Conservation (phyloP, 345 rosid species). For the Pseudoturritis turrita region DNA sequence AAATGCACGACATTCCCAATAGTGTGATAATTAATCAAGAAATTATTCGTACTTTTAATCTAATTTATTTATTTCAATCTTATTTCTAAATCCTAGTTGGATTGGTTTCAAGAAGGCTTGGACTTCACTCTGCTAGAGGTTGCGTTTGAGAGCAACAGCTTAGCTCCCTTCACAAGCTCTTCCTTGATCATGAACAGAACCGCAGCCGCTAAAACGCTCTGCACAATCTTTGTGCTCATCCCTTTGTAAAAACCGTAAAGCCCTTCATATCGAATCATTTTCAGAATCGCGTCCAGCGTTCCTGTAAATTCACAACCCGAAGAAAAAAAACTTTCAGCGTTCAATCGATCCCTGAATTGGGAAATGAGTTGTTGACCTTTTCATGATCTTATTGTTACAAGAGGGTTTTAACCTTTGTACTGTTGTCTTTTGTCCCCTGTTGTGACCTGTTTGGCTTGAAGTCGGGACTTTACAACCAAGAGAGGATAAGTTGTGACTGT, state of each 20-base stretch:
- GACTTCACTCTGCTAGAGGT: conserved; percentile 27
- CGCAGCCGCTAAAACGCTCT: conserved; percentile 92
- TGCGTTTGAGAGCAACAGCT: conserved; percentile 44
- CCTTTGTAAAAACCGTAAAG: conserved; percentile 85
- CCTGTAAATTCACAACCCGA: conserved; percentile 38
- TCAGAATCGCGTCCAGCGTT: conserved; percentile 73
- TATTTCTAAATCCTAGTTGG: conserved; percentile 13
- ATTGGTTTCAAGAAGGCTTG: conserved; percentile 21
- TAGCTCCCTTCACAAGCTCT: conserved; percentile 76
- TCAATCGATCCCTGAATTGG: background rate
- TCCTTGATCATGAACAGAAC: conserved; percentile 91
- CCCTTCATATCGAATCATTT: conserved; percentile 89
- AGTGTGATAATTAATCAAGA: background rate
- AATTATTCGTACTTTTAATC: conserved; percentile 3
- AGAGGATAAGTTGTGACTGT: conserved; percentile 94
- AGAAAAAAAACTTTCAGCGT: background rate
- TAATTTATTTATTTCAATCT: conserved; percentile 9
- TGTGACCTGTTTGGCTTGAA: conserved; percentile 82
- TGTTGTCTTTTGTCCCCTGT: conserved; percentile 73
- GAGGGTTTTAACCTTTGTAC: conserved; percentile 50
- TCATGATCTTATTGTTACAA: background rate
- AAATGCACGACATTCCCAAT: background rate
- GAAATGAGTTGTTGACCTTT: background rate
- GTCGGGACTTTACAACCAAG: conserved; percentile 88
- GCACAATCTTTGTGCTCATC: conserved; percentile 84